phyloP scores from a whole-genome alignment of 192 early-diverging fungal genomes.

The Ramicandelaber brevisporus region DNA sequence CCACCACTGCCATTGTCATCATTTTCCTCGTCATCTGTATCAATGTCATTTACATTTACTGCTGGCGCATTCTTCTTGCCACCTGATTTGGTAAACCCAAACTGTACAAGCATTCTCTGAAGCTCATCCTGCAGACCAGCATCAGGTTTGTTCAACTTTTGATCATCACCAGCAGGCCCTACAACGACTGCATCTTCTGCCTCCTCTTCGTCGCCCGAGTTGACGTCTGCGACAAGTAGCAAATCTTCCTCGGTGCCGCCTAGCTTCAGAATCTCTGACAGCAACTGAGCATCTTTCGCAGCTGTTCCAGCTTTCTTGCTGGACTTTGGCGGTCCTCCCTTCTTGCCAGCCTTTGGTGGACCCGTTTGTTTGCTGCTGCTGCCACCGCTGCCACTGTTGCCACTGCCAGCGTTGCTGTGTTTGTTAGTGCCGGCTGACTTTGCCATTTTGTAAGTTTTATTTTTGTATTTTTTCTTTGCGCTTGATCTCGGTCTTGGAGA shows the following conservation, averaged over 20 bases:
- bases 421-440: too few species aligned
- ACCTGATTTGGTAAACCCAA: conserved; percentile 12
- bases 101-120: conserved; percentile 10
- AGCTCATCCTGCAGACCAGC: conserved; percentile 5
- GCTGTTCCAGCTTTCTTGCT: conserved; percentile 1
- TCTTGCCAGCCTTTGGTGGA: conserved; percentile 3
- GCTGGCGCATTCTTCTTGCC: conserved; percentile 8
- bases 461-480: background rate
- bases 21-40: conserved; percentile 8
- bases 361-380: background rate
- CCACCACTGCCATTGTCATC: background rate
- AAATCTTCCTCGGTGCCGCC: conserved; percentile 29
- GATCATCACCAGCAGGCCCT: too few species aligned
- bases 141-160: conserved; percentile 4
- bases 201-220: conserved; percentile 12
- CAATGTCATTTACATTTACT: conserved; percentile 7
- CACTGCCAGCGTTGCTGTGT: background rate
- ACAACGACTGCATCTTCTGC: too few species aligned
- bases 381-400: conserved; percentile 4
- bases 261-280: conserved; percentile 34
- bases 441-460: conserved; percentile 1
- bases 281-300: conserved; percentile 7
- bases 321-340: conserved; percentile 4
- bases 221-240: conserved; percentile 24
- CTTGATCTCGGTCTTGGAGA: too few species aligned